These are phyloP conservation scores for Tremella fuciformis DNA, from an alignment of 768 basidiomycete genomes.

Conservation along the genomic window DNA sequence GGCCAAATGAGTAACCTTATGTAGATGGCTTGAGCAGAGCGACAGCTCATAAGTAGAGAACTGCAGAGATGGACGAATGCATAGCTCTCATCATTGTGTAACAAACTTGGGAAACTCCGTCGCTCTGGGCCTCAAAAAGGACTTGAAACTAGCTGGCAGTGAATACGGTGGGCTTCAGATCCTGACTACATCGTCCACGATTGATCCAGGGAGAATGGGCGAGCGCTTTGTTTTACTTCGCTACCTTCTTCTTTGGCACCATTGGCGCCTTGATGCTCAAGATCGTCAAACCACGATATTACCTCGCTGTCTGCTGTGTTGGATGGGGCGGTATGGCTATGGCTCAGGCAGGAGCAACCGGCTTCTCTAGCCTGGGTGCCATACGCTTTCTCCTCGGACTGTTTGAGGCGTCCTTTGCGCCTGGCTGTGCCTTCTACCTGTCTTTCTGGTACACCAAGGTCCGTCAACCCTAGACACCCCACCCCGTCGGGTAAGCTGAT, in stretches of 20 bases:
- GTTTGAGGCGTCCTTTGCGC: no score
- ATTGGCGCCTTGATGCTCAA: slow-evolving; percentile 27
- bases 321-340: neutral
- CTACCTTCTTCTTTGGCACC: slow-evolving; percentile 37
- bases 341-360: neutral
- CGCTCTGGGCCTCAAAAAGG: neutral
- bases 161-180: no score
- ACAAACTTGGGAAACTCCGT: no score
- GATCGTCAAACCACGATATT: slow-evolving; percentile 12
- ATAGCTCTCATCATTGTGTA: no score
- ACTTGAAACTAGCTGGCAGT: slow-evolving; percentile 28
- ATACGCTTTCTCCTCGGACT: no score
- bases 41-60: no score
- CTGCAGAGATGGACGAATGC: no score
- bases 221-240: slow-evolving; percentile 44
- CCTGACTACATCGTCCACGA: no score
- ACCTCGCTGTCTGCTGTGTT: neutral
- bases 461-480: neutral
- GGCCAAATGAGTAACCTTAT: no score
- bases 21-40: no score
- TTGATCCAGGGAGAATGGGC: no score
- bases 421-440: neutral
- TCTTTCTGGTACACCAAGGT: slow-evolving; percentile 2
- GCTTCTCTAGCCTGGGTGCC: no score
- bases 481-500: neutral